Evolutionary conservation across 2,329 filamentous ascomycete species (phyloP), one percentile per base, ranked within the genome.

Genomic region (Fusarium bactridioides): DNA sequence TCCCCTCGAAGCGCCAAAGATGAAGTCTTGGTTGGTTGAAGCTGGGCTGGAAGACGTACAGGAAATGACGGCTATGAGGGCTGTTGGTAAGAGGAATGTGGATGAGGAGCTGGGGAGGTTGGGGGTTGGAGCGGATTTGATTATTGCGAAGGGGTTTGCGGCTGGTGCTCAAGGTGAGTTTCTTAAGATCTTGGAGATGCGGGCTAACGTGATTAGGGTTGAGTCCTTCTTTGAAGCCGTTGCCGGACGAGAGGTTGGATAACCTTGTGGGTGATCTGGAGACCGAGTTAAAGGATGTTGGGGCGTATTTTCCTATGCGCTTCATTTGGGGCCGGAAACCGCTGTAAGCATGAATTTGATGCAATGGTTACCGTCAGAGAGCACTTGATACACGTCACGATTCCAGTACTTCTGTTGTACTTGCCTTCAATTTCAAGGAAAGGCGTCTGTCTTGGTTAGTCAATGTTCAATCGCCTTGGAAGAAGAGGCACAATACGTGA

Each of bases 311-410:
- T 2, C 64, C 64, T 1, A 54, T 67, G 64, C 63, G 64, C 1
- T 67, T 67, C 2, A 29, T 67, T 1, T 67, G 64, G 64, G 64
- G 64, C 1, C 43, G 63, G 19, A 67, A 54, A 3, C 47, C 63
- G 3, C 1, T 40, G n/a, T 11, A 2, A 35, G 7, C 5, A 33
- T 50, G 15, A n/a, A 29, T 3, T 8, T 3, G 9, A 3, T 0
- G 5, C 6, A 16, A 27, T 21, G 7, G 7, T 21, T 2, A 19
- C 4, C 8, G 2, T 1, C 0, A 0, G 0, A 13, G 8, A 43
- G 7, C 2, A 18, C 10, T 18, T 23, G 6, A 11, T 7, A 25
- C 7, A 9, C 8, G 7, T 4, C 5, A 23, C 2, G 10, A 23
- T 4, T 5, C 5, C 3, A 7, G 13, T 23, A 44, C 7, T 4